Percentiles rank a stretch among this genome's conserved stretches.
phyloP scores from a whole-genome alignment of 2,329 filamentous ascomycete species.

The Epichloe glyceriae region DNA sequence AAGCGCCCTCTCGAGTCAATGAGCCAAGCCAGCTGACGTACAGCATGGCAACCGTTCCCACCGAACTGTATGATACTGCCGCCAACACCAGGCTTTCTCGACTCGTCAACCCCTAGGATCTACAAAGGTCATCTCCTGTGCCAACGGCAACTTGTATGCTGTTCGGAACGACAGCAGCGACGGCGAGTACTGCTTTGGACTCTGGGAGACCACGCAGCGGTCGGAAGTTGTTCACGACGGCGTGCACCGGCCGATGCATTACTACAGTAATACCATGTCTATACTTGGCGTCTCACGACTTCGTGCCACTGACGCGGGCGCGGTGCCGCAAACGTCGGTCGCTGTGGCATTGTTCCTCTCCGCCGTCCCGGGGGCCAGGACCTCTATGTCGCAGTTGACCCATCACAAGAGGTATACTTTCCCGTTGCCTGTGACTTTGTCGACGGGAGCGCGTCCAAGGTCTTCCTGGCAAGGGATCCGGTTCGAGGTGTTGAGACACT shows the following conservation, averaged over 20 bases:
- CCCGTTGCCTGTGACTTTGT: constrained; percentile 18
- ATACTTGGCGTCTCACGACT: constrained; percentile 18
- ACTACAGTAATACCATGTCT: constrained; percentile 21
- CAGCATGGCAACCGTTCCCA: neutral
- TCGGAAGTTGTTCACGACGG: constrained; percentile 13
- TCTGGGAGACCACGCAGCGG: constrained; percentile 11
- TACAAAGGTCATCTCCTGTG: constrained; percentile 18
- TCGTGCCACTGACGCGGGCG: constrained; percentile 10
- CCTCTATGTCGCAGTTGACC: constrained; percentile 12
- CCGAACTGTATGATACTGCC: constrained; percentile 10
- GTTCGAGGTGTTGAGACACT: constrained; percentile 12
- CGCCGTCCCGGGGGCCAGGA: constrained; percentile 5
- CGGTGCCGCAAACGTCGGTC: constrained; percentile 9
- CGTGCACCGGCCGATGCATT: constrained; percentile 17
- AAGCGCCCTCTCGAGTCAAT: too few species aligned
- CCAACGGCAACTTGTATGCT: constrained; percentile 22
- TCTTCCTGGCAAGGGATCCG: constrained; percentile 17
- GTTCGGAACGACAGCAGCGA: constrained; percentile 10
- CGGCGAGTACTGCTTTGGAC: constrained; percentile 10
- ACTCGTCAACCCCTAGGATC: constrained; percentile 9
- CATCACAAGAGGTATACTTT: constrained; percentile 13
- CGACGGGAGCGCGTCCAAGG: constrained; percentile 10
- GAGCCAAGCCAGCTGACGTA: neutral
- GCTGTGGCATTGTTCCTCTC: constrained; percentile 10
- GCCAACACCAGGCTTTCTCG: constrained; percentile 11